Conservation (phyloP, 495 filamentous ascomycete species). For the Penicillium macrosclerotiorum region DNA sequence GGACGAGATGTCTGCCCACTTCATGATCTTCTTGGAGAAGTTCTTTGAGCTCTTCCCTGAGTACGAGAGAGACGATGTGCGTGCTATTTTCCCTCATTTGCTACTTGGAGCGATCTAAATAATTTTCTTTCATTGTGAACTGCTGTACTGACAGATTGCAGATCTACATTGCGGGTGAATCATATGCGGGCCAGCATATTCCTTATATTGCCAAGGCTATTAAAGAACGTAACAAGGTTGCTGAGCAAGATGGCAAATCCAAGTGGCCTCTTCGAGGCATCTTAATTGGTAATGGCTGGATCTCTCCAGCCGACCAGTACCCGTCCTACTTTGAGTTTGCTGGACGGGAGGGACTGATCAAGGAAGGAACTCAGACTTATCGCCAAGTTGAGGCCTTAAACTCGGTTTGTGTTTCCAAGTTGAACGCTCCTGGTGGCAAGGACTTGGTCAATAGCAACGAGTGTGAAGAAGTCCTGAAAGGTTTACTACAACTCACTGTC, state of each 20-base stretch:
- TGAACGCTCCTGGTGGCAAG: slow-evolving; percentile 51
- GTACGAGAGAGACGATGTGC: slow-evolving; percentile 88
- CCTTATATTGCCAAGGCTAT: slow-evolving; percentile 92
- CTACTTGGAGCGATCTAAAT: too few relatives aligned
- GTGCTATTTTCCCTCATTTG: slow-evolving; percentile 25
- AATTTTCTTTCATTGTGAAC: slow-evolving; percentile 1
- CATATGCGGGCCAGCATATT: slow-evolving; percentile 95
- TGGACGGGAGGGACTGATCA: slow-evolving; percentile 69
- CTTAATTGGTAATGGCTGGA: slow-evolving; percentile 96
- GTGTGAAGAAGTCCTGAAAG: slow-evolving; percentile 74
- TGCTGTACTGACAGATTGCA: slow-evolving; percentile 40
- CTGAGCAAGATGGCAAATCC: slow-evolving; percentile 20
- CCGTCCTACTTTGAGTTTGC: slow-evolving; percentile 79
- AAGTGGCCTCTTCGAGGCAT: slow-evolving; percentile 83
- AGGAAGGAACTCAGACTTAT: slow-evolving; percentile 61
- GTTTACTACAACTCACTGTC: slow-evolving; percentile 62
- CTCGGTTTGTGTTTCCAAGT: slow-evolving; percentile 56
- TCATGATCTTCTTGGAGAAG: slow-evolving; percentile 84
- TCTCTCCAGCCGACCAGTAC: slow-evolving; percentile 86
- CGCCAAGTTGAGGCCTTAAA: slow-evolving; percentile 68
- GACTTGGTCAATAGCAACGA: slow-evolving; percentile 61
- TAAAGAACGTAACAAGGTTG: slow-evolving; percentile 69
- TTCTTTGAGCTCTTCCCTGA: slow-evolving; percentile 90
- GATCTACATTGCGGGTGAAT: slow-evolving; percentile 94
- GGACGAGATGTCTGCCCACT: slow-evolving; percentile 83